Percentiles rank a stretch among this genome's conserved stretches.
phyloP scores from a whole-genome alignment of 208 protist species.

The Crithidia fasciculata region DNA sequence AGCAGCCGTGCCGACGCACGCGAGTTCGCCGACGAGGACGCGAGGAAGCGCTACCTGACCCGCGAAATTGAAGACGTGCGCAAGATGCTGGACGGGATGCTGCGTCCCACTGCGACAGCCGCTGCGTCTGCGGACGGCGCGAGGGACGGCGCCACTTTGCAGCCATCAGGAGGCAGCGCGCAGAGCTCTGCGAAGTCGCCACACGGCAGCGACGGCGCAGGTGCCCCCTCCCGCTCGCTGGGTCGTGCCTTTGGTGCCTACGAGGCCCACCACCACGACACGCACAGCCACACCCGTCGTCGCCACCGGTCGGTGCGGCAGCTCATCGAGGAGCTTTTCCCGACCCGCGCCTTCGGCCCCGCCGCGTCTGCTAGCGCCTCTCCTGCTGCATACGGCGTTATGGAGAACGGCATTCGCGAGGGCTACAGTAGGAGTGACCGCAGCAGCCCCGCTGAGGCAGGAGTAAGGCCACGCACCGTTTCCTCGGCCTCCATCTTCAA shows the following conservation, averaged over 20 bases:
- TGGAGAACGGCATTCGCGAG: constrained; percentile 8
- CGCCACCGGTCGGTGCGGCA: constrained; percentile 65
- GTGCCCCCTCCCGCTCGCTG: background rate
- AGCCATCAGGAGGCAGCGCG: background rate
- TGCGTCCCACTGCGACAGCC: constrained; percentile 13
- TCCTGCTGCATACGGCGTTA: constrained; percentile 1
- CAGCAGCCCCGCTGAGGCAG: background rate
- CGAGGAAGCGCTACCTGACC: constrained; percentile 28
- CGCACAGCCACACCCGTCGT: constrained; percentile 15
- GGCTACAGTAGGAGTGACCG: background rate
- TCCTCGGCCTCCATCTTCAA: constrained; percentile 15
- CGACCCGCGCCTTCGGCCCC: constrained; percentile 29
- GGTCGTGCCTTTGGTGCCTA: constrained; percentile 11
- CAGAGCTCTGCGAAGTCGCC: too few relatives aligned
- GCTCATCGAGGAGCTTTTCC: constrained; percentile 84
- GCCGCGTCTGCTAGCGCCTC: background rate
- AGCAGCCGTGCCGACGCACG: background rate
- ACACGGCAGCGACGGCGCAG: background rate
- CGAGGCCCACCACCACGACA: constrained; percentile 10
- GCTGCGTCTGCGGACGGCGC: background rate
- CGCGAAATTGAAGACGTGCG: constrained; percentile 40
- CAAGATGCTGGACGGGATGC: constrained; percentile 41
- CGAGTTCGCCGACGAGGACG: constrained; percentile 25
- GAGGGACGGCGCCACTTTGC: background rate
- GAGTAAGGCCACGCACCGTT: background rate